These are phyloP conservation scores for Alternaria triticina DNA, from an alignment of 2,329 filamentous ascomycete genomes.

Conservation along the genomic window DNA sequence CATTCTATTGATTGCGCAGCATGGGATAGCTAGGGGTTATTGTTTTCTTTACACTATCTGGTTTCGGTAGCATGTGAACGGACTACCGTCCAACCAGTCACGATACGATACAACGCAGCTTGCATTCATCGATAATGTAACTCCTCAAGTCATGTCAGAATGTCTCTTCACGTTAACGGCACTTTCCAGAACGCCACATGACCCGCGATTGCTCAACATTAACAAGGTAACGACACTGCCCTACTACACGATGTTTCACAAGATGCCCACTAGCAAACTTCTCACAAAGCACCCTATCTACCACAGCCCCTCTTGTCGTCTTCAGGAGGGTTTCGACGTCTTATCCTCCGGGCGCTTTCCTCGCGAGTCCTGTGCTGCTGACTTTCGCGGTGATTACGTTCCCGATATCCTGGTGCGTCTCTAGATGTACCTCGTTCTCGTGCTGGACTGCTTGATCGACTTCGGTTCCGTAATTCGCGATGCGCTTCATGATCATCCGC, in stretches of 20 bases:
- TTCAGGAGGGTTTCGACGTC: not conserved
- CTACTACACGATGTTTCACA: not conserved
- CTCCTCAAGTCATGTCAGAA: no score
- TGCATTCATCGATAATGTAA: no score
- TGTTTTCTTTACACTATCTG: no score
- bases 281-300: not conserved
- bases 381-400: not conserved
- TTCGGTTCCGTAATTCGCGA: not conserved
- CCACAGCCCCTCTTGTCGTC: not conserved
- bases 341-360: not conserved
- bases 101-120: no score
- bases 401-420: not conserved
- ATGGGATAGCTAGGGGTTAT: no score
- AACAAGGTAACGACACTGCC: not conserved
- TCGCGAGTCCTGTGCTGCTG: not conserved
- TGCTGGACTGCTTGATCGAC: not conserved
- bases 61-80: no score
- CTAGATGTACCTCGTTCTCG: not conserved
- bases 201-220: no score
- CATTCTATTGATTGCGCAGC: no score
- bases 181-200: no score
- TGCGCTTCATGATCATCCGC: rapidly evolving
- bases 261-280: not conserved
- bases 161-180: no score
- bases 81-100: no score